Evolutionary conservation across 1,284 basidiomycete genomes (phyloP).

Genomic region (Cystobasidium pallidum): DNA sequence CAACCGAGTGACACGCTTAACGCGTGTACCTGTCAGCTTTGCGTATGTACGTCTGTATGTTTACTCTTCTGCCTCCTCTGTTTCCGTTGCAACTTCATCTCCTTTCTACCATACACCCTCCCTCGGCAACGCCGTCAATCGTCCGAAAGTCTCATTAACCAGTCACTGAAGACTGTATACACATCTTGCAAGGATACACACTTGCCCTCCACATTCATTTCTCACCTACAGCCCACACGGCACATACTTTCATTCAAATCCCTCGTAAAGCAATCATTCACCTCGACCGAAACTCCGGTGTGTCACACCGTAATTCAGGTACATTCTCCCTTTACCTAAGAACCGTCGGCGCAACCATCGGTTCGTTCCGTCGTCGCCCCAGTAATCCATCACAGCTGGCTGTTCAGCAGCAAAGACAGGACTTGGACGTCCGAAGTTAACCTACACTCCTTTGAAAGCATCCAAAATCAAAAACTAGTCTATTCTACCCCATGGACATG

Average conservation of each 20-base stretch:
- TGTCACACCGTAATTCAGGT: background rate
- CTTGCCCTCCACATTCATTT: background rate
- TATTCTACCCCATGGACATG: no score
- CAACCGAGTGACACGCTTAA: no score
- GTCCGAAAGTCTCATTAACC: background rate
- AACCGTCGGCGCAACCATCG: background rate
- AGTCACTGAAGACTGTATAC: background rate
- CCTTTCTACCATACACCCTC: background rate
- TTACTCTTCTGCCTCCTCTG: background rate
- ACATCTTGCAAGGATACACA: constrained; percentile 4
- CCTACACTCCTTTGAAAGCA: no score
- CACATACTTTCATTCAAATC: background rate
- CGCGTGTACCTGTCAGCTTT: background rate
- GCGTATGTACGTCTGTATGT: background rate
- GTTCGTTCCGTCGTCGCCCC: no score
- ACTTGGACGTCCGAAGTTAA: no score
- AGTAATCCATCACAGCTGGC: background rate
- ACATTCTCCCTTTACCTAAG: background rate
- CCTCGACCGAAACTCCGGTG: background rate
- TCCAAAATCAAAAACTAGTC: no score
- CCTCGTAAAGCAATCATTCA: no score
- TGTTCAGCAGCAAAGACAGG: background rate
- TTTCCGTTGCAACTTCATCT: background rate
- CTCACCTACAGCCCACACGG: background rate
- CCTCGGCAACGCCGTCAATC: background rate